phyloP scores from a whole-genome alignment of 345 rosid genomes.

The Stellera chamaejasme region DNA sequence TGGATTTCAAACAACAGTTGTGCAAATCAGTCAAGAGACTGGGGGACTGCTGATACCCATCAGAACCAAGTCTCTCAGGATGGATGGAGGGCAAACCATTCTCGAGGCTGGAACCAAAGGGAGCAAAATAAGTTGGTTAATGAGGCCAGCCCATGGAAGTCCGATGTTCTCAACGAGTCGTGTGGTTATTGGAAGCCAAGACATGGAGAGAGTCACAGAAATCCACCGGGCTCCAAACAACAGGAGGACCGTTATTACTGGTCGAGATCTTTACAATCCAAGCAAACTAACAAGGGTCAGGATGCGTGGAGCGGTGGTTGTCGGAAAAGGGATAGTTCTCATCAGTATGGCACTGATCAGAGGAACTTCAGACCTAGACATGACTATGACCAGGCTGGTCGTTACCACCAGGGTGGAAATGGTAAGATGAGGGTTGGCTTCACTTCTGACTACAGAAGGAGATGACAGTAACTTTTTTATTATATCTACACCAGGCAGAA shows the following conservation, averaged over 20 bases:
- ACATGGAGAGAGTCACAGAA: slow-evolving; percentile 20
- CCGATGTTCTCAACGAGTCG: slow-evolving; percentile 5
- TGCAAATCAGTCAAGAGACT: slow-evolving; percentile 9
- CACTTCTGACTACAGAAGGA: slow-evolving; percentile 16
- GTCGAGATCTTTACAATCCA: slow-evolving; percentile 21
- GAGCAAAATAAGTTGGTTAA: slow-evolving; percentile 12
- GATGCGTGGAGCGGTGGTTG: slow-evolving; percentile 27
- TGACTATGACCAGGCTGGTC: slow-evolving; percentile 22
- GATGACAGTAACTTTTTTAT: too few relatives aligned
- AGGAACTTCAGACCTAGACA: slow-evolving; percentile 30
- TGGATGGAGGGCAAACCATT: slow-evolving; percentile 20
- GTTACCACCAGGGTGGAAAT: slow-evolving; percentile 19
- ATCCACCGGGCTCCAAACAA: slow-evolving; percentile 25
- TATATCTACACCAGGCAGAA: too few relatives aligned
- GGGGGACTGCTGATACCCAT: slow-evolving; percentile 9
- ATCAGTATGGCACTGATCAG: slow-evolving; percentile 23
- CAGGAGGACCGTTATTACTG: slow-evolving; percentile 12
- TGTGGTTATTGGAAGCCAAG: slow-evolving; percentile 13
- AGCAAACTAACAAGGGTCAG: slow-evolving; percentile 24
- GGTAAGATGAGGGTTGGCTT: slow-evolving; percentile 39
- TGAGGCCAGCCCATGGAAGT: slow-evolving; percentile 20
- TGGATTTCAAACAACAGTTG: slow-evolving; percentile 16
- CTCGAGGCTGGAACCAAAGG: slow-evolving; percentile 19
- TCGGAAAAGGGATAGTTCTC: slow-evolving; percentile 39
- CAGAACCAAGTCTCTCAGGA: slow-evolving; percentile 14